Evolutionary conservation across 1,139 yeast genomes (phyloP).

Genomic region (Torulaspora globosa): DNA sequence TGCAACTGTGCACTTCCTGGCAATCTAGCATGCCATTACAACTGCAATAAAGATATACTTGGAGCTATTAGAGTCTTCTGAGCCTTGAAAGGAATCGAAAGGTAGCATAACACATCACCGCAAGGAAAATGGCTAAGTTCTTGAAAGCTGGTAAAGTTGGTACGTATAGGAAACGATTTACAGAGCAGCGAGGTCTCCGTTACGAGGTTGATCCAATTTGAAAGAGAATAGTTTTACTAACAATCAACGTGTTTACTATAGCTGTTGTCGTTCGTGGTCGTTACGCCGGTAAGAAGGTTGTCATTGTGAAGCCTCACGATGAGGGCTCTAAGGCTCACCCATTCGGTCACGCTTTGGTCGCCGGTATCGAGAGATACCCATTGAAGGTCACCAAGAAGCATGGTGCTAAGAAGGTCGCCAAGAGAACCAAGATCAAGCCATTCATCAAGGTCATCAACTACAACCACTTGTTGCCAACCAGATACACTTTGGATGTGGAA

Average conservation of each 20-base stretch:
- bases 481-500: conserved; percentile 98
- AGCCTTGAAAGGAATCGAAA: conserved; percentile 10
- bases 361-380: conserved; percentile 99
- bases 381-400: conserved; percentile 92
- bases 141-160: conserved; percentile 97
- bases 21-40: neutral
- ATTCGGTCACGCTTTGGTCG: conserved; percentile 99
- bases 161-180: conserved; percentile 11
- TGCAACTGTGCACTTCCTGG: neutral
- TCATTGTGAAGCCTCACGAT: conserved; percentile 97
- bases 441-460: conserved; percentile 98
- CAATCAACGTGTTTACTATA: conserved; percentile 33
- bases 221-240: conserved; percentile 19
- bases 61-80: neutral
- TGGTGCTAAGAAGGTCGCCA: conserved; percentile 94
- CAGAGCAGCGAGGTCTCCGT: neutral
- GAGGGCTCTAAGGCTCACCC: conserved; percentile 99
- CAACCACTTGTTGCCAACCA: conserved; percentile 99
- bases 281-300: conserved; percentile 99
- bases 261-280: conserved; percentile 99
- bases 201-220: neutral
- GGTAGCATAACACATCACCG: conserved; percentile 32
- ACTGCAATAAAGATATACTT: neutral
- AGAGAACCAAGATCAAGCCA: conserved; percentile 98
- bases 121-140: conserved; percentile 83